Base-by-base conservation (phyloP, 2,329 filamentous ascomycete genomes). In the Penicillium sp. region DNA sequence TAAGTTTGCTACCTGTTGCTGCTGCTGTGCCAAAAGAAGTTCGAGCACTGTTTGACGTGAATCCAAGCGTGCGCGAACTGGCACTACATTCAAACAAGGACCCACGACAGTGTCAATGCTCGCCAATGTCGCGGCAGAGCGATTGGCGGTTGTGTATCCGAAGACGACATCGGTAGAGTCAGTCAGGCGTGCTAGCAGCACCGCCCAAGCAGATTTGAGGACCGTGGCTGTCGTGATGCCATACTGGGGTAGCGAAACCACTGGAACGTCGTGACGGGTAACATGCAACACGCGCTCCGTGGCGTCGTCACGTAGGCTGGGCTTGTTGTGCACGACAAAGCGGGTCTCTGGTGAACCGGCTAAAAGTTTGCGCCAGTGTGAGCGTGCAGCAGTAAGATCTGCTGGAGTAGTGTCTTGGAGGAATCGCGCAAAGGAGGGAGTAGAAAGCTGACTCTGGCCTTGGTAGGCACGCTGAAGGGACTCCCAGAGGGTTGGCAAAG, bases 141-240 rank as follows among this genome's bases (percentile, higher is more conserved):
- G 78, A 1, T 79, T 79, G 11, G 80, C 78, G 14, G 83, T 72
- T 3, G 80, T 69, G 62, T 84, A 79, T 8, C 83, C 84, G 54
- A 85, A 85, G 4, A 85, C 75, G 7, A 86, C 76, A 40, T 86
- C 83, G 6, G 76, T 70, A 0, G 68, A 72, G 0, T 74, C 78
- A 0, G 81, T 78, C 10, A 84, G 68, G 24, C 76, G 80, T 0
- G 81, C 79, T 7, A 86, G 75, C 0, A 81, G 77, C 57, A 82
- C 77, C 1, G 82, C 79, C 82, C 84, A 86, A 0, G 82, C 82
- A 0, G 81, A 78, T 65, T 84, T 84, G 34, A 85, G 72, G 3
- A 85, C 76, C 0, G 80, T 68, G 38, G 66, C 55, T 29, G 56
- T n/a, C 3, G 68, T 69, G 44, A 72, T 66, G 20, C 62, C 58